Conservation (phyloP, 768 basidiomycete genomes). For the Lactarius quietus region DNA sequence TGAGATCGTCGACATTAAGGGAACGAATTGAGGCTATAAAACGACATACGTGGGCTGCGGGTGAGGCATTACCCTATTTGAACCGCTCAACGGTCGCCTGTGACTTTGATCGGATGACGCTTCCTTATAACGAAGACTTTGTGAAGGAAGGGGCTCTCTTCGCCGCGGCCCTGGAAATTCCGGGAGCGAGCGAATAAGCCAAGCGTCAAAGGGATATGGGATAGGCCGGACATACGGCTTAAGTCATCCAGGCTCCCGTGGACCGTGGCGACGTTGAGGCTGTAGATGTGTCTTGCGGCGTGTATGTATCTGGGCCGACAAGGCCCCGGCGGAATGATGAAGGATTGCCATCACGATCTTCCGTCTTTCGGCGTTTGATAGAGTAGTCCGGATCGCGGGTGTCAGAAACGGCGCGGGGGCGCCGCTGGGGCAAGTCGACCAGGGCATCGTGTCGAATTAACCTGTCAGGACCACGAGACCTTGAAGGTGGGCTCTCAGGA, state of each 20-base stretch:
- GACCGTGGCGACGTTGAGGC: conserved; percentile 23
- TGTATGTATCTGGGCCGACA: conserved; percentile 14
- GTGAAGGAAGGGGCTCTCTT: conserved; percentile 23
- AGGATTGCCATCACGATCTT: conserved; percentile 15
- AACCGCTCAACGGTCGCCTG: conserved; percentile 9
- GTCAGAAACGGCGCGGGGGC: conserved; percentile 17
- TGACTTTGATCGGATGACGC: not conserved
- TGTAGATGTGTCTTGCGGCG: conserved; percentile 13
- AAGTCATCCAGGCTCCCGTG: conserved; percentile 16
- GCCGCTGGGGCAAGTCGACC: conserved; percentile 22
- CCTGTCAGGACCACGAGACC: conserved; percentile 7
- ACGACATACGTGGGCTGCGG: conserved; percentile 18
- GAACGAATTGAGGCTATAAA: not conserved
- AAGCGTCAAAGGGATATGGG: conserved; percentile 12
- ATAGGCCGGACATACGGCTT: conserved; percentile 26
- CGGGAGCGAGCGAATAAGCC: conserved; percentile 15
- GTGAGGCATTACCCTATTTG: conserved; percentile 12
- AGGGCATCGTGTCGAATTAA: conserved; percentile 14
- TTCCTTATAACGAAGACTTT: conserved; percentile 26
- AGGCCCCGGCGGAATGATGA: conserved; percentile 15
- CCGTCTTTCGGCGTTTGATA: conserved; percentile 23
- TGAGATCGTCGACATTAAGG: conserved; percentile 1
- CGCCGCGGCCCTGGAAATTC: conserved; percentile 23
- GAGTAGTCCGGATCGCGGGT: conserved; percentile 18
- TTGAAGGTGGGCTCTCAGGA: conserved; percentile 21